Evolutionary conservation across 1,284 basidiomycete species (phyloP).

Genomic region (Boletus smithii): DNA sequence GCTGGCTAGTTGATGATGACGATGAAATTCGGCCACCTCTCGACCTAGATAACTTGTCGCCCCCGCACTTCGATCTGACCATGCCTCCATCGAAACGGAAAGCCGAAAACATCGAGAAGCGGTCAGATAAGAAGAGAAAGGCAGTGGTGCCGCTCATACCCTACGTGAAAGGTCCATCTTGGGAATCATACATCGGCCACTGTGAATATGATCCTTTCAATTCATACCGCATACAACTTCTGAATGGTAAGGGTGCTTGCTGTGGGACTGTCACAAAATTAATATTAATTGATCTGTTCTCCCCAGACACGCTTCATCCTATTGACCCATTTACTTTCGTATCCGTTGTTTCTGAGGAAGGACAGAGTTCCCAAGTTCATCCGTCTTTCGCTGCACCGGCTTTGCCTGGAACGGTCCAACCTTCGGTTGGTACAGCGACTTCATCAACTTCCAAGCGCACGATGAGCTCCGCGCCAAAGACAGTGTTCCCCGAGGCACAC

Average conservation of each 20-base stretch:
- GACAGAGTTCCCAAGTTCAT: slow-evolving; percentile 30
- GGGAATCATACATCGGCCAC: slow-evolving; percentile 61
- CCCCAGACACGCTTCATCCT: slow-evolving; percentile 66
- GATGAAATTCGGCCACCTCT: slow-evolving; percentile 48
- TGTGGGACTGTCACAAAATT: background rate
- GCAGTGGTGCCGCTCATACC: slow-evolving; percentile 73
- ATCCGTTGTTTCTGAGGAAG: slow-evolving; percentile 44
- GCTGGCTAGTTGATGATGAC: slow-evolving; percentile 77
- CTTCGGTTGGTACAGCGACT: slow-evolving; percentile 8
- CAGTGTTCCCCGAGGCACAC: slow-evolving; percentile 63
- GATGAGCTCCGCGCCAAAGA: slow-evolving; percentile 46
- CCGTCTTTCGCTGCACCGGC: slow-evolving; percentile 40
- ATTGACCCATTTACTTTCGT: slow-evolving; percentile 78
- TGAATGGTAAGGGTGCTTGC: slow-evolving; percentile 57
- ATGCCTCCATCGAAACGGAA: slow-evolving; percentile 52
- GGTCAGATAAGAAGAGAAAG: slow-evolving; percentile 63
- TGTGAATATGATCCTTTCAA: slow-evolving; percentile 64
- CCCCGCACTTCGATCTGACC: slow-evolving; percentile 38
- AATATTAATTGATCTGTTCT: background rate
- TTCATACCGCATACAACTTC: slow-evolving; percentile 66
- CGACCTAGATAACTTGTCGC: slow-evolving; percentile 41
- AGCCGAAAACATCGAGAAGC: slow-evolving; percentile 43
- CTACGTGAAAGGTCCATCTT: slow-evolving; percentile 73
- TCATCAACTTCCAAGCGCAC: slow-evolving; percentile 38
- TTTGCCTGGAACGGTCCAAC: slow-evolving; percentile 33